Evolutionary conservation across 2,329 filamentous ascomycete genomes (phyloP).

Genomic region (Alternaria sp.): DNA sequence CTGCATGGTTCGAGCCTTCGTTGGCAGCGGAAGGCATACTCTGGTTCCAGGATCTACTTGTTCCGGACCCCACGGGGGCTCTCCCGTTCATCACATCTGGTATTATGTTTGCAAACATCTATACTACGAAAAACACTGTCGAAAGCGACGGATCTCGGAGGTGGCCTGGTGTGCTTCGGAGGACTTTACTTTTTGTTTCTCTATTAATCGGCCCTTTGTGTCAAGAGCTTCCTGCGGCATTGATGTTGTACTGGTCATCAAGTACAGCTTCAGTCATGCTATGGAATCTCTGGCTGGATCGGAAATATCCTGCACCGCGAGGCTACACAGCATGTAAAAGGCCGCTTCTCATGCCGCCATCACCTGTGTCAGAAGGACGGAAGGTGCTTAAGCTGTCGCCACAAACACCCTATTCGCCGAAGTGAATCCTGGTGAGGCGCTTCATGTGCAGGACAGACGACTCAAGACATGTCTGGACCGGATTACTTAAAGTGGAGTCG

Average conservation of each 20-base stretch:
- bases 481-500: not conserved
- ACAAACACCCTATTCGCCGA: not conserved
- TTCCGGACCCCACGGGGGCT: conserved; percentile 60
- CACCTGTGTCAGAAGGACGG: conserved; percentile 10
- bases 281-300: conserved; percentile 45
- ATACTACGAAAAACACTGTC: conserved; percentile 32
- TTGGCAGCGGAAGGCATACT: conserved; percentile 65
- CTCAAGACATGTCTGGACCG: not conserved
- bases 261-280: conserved; percentile 47
- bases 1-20: conserved; percentile 56
- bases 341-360: conserved; percentile 35
- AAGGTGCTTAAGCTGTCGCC: conserved; percentile 3
- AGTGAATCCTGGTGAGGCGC: not conserved
- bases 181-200: conserved; percentile 38
- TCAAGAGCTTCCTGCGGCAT: conserved; percentile 49
- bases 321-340: conserved; percentile 39
- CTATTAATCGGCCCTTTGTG: conserved; percentile 44
- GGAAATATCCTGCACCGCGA: conserved; percentile 37
- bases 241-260: conserved; percentile 54
- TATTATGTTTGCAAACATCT: conserved; percentile 60
- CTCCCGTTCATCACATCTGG: conserved; percentile 60
- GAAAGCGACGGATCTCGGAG: conserved; percentile 16
- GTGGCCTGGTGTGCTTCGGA: conserved; percentile 31
- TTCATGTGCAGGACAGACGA: not conserved
- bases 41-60: conserved; percentile 67